A percentile compares a stretch with the other conserved stretches of the same genome.
Evolutionary conservation across 2,329 filamentous ascomycete species (phyloP).

Genomic region (Pseudogymnoascus sp.): DNA sequence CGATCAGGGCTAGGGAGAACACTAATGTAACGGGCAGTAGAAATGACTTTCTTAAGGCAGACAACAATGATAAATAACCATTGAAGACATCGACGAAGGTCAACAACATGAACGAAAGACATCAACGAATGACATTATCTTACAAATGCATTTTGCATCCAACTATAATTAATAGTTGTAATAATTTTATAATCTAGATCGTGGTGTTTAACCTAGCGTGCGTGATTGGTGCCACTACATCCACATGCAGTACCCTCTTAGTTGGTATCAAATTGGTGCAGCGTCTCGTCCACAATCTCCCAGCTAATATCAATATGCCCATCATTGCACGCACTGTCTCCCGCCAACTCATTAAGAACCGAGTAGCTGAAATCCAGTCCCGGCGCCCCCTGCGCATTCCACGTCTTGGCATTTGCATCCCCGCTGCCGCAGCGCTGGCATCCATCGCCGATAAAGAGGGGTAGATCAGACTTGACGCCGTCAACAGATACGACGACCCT

Average conservation of each 20-base stretch:
- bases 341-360: not conserved
- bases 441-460: not conserved
- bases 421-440: not conserved
- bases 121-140: no score
- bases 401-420: not conserved
- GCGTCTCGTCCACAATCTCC: not conserved
- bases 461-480: not conserved
- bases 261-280: not conserved
- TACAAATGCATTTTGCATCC: no score
- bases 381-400: not conserved
- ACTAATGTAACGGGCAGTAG: no score
- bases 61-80: no score
- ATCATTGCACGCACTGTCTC: not conserved
- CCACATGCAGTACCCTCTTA: not conserved
- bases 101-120: no score
- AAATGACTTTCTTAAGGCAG: no score
- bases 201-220: not conserved
- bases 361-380: not conserved
- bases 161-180: no score
- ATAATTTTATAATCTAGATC: no score
- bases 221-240: not conserved
- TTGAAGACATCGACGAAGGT: no score
- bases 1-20: no score
- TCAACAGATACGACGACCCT: not conserved
- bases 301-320: not conserved